phyloP scores from a whole-genome alignment of 208 protist species.

The Zelonia costaricensis region DNA sequence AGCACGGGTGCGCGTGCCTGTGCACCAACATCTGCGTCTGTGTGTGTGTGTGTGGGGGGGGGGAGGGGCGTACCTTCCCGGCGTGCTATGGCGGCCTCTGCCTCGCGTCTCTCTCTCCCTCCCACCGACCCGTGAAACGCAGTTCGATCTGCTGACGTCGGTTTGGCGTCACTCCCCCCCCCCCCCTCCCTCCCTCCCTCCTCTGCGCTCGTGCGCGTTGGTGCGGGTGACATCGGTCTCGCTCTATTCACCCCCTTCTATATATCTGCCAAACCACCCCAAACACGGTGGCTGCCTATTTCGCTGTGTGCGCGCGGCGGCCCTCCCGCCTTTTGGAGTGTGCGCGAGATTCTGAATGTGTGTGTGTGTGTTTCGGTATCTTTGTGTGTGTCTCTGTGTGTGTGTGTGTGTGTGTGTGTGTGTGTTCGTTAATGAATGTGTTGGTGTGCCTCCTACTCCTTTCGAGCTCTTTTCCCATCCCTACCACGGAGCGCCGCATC shows the following conservation, averaged over 20 bases:
- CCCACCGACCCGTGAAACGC: too few species aligned
- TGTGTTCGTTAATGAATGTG: not conserved
- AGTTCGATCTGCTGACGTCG: too few species aligned
- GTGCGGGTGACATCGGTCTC: too few species aligned
- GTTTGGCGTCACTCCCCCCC: not conserved
- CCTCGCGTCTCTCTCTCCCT: too few species aligned
- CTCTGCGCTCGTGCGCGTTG: not conserved
- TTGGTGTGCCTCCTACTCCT: not conserved
- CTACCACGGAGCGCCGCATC: too few species aligned
- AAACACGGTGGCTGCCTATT: too few species aligned
- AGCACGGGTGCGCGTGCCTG: not conserved
- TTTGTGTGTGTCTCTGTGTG: not conserved
- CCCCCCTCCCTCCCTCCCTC: not conserved
- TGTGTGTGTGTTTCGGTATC: not conserved
- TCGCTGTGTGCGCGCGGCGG: not conserved
- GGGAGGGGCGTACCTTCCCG: not conserved
- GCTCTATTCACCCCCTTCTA: too few species aligned
- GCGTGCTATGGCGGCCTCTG: not conserved
- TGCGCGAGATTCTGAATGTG: too few species aligned
- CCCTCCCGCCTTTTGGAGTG: too few species aligned
- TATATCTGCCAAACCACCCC: too few species aligned
- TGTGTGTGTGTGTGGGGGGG: constrained; percentile 1
- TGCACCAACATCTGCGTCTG: not conserved
- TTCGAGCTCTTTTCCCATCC: too few species aligned
- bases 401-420: not conserved